Evolutionary conservation across 176 grass and related monocot species (phyloP).

Genomic region (Triticum urartu): DNA sequence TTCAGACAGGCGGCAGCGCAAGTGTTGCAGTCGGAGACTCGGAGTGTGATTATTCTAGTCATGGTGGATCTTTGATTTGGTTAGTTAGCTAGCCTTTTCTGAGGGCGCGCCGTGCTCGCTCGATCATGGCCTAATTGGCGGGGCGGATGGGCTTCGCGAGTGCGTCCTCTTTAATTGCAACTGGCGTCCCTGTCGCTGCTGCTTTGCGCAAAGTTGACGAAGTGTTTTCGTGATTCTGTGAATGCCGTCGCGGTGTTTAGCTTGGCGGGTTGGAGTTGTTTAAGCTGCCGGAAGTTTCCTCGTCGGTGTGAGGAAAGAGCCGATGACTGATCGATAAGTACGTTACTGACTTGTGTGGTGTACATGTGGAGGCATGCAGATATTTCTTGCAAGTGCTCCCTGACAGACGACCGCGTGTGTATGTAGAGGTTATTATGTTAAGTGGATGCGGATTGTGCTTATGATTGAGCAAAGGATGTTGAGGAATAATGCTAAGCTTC

Average conservation of each 20-base stretch:
- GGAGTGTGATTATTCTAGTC: background rate
- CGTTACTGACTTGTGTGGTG: background rate
- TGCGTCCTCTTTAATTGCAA: conserved; percentile 6
- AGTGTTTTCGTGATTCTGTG: background rate
- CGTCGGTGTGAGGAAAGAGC: background rate
- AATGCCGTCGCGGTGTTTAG: background rate
- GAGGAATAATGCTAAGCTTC: background rate
- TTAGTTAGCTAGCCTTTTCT: background rate
- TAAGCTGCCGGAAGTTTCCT: conserved; percentile 6
- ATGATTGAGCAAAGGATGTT: background rate
- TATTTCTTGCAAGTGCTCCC: background rate
- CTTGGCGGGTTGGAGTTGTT: background rate
- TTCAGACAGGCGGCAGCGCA: conserved; percentile 8
- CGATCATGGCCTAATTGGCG: conserved; percentile 24
- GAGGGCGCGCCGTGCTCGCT: conserved; percentile 8
- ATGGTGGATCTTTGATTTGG: conserved; percentile 35
- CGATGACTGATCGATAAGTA: background rate
- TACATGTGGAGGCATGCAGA: background rate
- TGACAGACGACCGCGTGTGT: background rate
- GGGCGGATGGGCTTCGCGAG: background rate
- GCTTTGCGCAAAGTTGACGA: conserved; percentile 19
- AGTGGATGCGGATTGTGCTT: background rate
- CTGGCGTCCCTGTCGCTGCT: background rate
- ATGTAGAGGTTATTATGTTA: background rate
- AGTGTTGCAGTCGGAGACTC: background rate